phyloP scores from a whole-genome alignment of 176 grass and related monocot species.

The Calamus simplicifolius region DNA sequence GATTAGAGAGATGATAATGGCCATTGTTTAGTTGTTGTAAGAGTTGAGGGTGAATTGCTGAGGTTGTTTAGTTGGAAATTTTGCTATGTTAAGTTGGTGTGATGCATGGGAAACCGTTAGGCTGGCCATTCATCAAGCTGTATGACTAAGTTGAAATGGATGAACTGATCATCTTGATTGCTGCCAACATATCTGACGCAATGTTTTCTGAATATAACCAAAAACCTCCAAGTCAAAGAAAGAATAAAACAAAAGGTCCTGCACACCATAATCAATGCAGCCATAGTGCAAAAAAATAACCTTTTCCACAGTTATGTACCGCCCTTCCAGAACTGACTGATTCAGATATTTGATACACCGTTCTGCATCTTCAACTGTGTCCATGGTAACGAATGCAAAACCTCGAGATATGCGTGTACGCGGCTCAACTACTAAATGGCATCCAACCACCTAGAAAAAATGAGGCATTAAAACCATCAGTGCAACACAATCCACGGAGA shows the following conservation, averaged over 20 bases:
- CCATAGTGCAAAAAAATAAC: conserved; percentile 22
- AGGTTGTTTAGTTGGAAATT: conserved; percentile 63
- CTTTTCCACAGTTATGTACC: conserved; percentile 62
- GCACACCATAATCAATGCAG: conserved; percentile 9
- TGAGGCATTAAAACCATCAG: neutral
- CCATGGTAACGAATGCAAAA: conserved; percentile 74
- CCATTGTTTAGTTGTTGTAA: conserved; percentile 63
- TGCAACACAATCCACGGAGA: neutral
- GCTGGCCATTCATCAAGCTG: conserved; percentile 65
- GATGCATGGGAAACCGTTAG: conserved; percentile 59
- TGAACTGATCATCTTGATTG: conserved; percentile 73
- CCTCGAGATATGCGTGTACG: conserved; percentile 58
- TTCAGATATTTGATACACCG: conserved; percentile 68
- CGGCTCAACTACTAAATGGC: conserved; percentile 60
- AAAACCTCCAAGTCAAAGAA: conserved; percentile 66
- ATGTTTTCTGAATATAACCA: conserved; percentile 78
- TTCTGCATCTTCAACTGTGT: conserved; percentile 56
- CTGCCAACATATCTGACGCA: conserved; percentile 55
- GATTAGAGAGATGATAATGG: conserved; percentile 45
- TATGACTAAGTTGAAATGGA: conserved; percentile 59
- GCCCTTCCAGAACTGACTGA: conserved; percentile 50
- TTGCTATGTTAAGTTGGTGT: conserved; percentile 70
- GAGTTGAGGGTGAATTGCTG: conserved; percentile 63
- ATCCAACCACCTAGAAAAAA: conserved; percentile 37
- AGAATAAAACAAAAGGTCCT: conserved; percentile 23